Evolutionary conservation across 2,329 filamentous ascomycete genomes (phyloP).

Genomic region (Tolypocladium paradoxum): DNA sequence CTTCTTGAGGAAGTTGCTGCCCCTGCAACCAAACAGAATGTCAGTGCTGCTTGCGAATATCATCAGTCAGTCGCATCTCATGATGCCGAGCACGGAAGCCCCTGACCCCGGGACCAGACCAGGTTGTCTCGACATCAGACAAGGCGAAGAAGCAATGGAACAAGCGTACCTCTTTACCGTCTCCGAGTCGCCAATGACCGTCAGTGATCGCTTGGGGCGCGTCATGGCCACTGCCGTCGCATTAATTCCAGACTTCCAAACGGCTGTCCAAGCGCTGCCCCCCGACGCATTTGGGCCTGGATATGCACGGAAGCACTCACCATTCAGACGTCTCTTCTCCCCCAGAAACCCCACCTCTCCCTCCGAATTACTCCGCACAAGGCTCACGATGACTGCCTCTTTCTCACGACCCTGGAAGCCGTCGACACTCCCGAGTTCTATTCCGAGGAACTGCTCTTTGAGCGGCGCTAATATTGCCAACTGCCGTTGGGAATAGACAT

Average conservation of each 20-base stretch:
- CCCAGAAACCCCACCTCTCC: constrained; percentile 87
- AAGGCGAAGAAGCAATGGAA: background rate
- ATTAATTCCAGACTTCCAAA: background rate
- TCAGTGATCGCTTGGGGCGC: constrained; percentile 79
- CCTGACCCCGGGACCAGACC: background rate
- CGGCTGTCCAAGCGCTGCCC: background rate
- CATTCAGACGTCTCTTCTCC: constrained; percentile 86
- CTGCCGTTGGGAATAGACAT: constrained; percentile 26
- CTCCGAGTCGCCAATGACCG: constrained; percentile 87
- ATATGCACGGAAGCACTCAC: constrained; percentile 40
- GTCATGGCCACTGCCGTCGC: constrained; percentile 87
- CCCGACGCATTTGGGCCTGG: constrained; percentile 17
- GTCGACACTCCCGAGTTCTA: constrained; percentile 94
- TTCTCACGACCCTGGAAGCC: constrained; percentile 97
- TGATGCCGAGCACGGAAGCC: background rate
- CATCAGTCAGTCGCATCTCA: background rate
- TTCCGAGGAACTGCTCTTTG: constrained; percentile 69
- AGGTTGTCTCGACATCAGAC: background rate
- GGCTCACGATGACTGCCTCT: constrained; percentile 82
- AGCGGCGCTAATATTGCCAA: constrained; percentile 69
- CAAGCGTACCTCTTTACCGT: constrained; percentile 74
- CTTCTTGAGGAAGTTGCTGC: constrained; percentile 70
- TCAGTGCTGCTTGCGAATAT: background rate
- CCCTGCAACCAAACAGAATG: constrained; percentile 37
- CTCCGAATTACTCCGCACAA: constrained; percentile 84